Percentiles rank a stretch among this genome's conserved stretches.
Conservation (phyloP, 1,284 basidiomycete species). For the Irpex sp. region DNA sequence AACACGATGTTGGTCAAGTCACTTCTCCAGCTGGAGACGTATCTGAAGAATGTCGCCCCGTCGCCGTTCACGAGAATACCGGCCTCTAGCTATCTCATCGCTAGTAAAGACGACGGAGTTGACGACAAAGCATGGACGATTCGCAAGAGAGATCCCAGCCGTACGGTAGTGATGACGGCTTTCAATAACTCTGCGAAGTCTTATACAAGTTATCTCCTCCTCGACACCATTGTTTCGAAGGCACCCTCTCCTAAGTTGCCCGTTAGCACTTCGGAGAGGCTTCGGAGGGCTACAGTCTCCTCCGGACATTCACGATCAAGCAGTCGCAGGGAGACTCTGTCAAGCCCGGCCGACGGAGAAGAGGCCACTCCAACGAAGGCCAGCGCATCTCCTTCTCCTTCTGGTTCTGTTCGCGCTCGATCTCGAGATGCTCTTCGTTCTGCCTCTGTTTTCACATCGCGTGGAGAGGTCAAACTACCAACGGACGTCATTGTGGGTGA, state of each 20-base stretch:
- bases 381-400: neutral
- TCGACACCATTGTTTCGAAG: slow-evolving; percentile 22
- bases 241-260: slow-evolving; percentile 8
- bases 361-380: neutral
- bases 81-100: slow-evolving; percentile 51
- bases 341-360: neutral
- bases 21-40: slow-evolving; percentile 69
- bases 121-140: slow-evolving; percentile 48
- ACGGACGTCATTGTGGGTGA: slow-evolving; percentile 69
- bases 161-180: slow-evolving; percentile 47
- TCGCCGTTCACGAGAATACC: slow-evolving; percentile 69
- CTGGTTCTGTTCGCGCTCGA: slow-evolving; percentile 20
- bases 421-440: slow-evolving; percentile 32
- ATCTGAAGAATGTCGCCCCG: slow-evolving; percentile 59
- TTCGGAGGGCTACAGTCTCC: slow-evolving; percentile 11
- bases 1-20: slow-evolving; percentile 73
- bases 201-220: slow-evolving; percentile 47
- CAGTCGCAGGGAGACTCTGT: neutral
- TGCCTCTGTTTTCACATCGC: slow-evolving; percentile 54
- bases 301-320: slow-evolving; percentile 2
- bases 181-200: slow-evolving; percentile 46
- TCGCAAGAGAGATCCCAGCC: slow-evolving; percentile 51
- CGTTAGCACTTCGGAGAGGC: slow-evolving; percentile 14
- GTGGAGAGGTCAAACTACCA: slow-evolving; percentile 51
- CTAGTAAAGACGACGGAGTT: slow-evolving; percentile 45